Evolutionary conservation across 2,329 filamentous ascomycete species (phyloP), one percentile per base, ranked within the genome.

Genomic region (Thyridium curvatum): DNA sequence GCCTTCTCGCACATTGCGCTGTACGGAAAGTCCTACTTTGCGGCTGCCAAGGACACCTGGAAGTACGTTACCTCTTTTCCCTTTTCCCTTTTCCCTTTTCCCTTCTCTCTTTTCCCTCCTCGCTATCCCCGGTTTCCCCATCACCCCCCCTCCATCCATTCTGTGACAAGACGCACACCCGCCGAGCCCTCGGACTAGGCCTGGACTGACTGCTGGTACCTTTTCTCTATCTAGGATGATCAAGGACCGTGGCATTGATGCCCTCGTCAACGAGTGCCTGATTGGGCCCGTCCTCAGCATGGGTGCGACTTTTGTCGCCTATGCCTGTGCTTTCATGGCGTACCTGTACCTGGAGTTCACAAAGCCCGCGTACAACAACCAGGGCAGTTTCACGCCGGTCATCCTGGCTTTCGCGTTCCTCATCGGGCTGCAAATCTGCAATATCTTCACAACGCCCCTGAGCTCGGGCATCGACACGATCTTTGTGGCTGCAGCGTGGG

Each of bases 1-100:
- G 89, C 89, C 1, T 95, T 94, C 62, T 89, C 82, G 21, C 88
- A 96, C 56, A 94, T 97, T 54, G 89, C 91, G 0, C 71, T 96
- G 0, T 96, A 96, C 56, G 91, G 91, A 14, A 94, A 94, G 60
- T 67, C 84, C 1, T 97, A 96, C 56, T 75, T 96, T 39, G 72
- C 79, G 1, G 86, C 89, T 0, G 89, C 90, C 29, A 95, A 94
- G 64, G 86, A 87, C 50, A 94, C 88, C 0, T 94, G 88, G 86
- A 79, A 55, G 49, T 75, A 58, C 52, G 66, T 67, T 13, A 15
- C 10, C 16, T 18, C 33, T 13, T 13, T 35, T 35, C 7, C 26
- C n/a, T 13, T n/a, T 13, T 4, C 15, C 14, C 14, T 18, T 14
- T 13, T 38, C 17, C 12, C 13, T 21, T 2, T 14, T 13, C 12